Evolutionary conservation across 1,284 basidiomycete genomes (phyloP).

Genomic region (Flammula alnicola): DNA sequence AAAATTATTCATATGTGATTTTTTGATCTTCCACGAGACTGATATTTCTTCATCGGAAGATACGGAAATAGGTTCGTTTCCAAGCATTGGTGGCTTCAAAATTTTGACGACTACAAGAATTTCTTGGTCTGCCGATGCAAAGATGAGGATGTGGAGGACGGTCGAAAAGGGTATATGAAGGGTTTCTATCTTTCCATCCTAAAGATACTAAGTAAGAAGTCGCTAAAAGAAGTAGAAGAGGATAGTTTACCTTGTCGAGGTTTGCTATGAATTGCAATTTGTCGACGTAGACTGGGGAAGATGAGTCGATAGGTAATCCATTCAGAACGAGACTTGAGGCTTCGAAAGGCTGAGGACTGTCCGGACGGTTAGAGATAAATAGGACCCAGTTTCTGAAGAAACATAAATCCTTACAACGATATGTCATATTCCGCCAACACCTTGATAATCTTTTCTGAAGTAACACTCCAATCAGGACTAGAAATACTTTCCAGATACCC

Average conservation of each 20-base stretch:
- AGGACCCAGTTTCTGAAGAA: not conserved
- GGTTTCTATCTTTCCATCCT: conserved; percentile 46
- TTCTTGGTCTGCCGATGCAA: conserved; percentile 23
- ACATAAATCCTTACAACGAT: conserved; percentile 47
- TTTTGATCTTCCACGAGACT: conserved; percentile 44
- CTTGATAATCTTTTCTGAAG: conserved; percentile 51
- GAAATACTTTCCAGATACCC: conserved; percentile 45
- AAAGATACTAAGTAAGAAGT: not conserved
- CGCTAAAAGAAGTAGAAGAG: not conserved
- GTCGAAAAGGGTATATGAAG: conserved; percentile 40
- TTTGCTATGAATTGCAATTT: conserved; percentile 54
- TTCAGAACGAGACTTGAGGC: conserved; percentile 46
- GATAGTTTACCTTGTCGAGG: conserved; percentile 45
- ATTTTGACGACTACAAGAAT: conserved; percentile 40
- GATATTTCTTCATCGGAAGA: conserved; percentile 27
- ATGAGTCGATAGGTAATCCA: conserved; percentile 34
- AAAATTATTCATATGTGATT: conserved; percentile 41
- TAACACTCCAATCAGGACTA: conserved; percentile 56
- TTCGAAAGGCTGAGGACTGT: conserved; percentile 64
- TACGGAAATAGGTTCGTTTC: conserved; percentile 32
- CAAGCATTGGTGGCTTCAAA: conserved; percentile 44
- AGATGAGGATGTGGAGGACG: conserved; percentile 40
- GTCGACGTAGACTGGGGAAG: conserved; percentile 56
- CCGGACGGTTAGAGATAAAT: conserved; percentile 4
- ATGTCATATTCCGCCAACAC: conserved; percentile 50